Evolutionary conservation across 805 yeast species (phyloP).

Genomic region (Sungouiozyma ichnusensis): DNA sequence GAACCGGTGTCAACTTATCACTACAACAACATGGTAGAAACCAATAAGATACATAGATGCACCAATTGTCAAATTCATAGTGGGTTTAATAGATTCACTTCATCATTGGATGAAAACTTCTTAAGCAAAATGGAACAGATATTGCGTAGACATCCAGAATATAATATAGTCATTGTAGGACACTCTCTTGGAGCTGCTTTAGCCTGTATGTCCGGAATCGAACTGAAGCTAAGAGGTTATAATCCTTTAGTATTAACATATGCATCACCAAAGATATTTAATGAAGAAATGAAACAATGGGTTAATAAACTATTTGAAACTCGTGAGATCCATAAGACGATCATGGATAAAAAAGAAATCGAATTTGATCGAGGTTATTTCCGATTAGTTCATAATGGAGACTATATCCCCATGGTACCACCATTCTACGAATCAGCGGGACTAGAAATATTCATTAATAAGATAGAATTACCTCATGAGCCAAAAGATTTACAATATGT

Average conservation of each 20-base stretch:
- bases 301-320: slow-evolving; percentile 42
- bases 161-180: slow-evolving; percentile 47
- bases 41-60: slow-evolving; percentile 30
- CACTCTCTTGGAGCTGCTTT: slow-evolving; percentile 75
- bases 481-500: slow-evolving; percentile 18
- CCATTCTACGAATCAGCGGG: slow-evolving; percentile 45
- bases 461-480: slow-evolving; percentile 27
- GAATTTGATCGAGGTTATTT: slow-evolving; percentile 32
- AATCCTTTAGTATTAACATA: slow-evolving; percentile 46
- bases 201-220: slow-evolving; percentile 53
- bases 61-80: slow-evolving; percentile 47
- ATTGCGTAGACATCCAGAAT: slow-evolving; percentile 34
- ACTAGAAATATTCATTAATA: slow-evolving; percentile 37
- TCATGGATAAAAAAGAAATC: slow-evolving; percentile 19
- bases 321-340: slow-evolving; percentile 18
- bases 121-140: slow-evolving; percentile 30
- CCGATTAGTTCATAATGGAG: slow-evolving; percentile 49
- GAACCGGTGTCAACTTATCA: slow-evolving; percentile 32
- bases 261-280: slow-evolving; percentile 61
- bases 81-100: slow-evolving; percentile 47
- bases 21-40: slow-evolving; percentile 15
- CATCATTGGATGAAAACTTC: slow-evolving; percentile 32
- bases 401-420: slow-evolving; percentile 51
- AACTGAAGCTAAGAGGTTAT: slow-evolving; percentile 43
- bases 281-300: slow-evolving; percentile 38